Conservation (phyloP, 805 yeast genomes). For the Cyberlindnera meyerae region DNA sequence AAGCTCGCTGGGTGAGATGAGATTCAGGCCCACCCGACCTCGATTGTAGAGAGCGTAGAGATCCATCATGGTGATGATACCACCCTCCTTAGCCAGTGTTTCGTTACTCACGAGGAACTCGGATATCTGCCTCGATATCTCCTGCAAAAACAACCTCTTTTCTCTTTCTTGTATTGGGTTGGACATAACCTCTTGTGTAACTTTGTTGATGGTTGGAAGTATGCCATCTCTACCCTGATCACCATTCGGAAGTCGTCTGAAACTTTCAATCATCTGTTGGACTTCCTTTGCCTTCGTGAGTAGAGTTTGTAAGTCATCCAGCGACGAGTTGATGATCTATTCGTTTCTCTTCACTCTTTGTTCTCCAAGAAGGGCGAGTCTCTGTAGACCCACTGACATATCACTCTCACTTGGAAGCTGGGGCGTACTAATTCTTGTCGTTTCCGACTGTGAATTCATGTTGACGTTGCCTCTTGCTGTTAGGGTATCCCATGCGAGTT, state of each 20-base stretch:
- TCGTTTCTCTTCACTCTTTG: constrained; percentile 54
- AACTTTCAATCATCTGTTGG: constrained; percentile 43
- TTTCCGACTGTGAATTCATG: constrained; percentile 11
- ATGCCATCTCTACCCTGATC: constrained; percentile 9
- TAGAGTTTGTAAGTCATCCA: constrained; percentile 70
- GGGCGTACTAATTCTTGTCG: too few species aligned
- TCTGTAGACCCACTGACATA: constrained; percentile 61
- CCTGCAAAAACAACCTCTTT: constrained; percentile 48
- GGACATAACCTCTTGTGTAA: constrained; percentile 12
- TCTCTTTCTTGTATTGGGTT: constrained; percentile 25
- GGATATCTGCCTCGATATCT: constrained; percentile 72
- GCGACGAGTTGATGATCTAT: constrained; percentile 56
- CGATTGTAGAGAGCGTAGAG: constrained; percentile 60
- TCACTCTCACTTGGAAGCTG: constrained; percentile 11
- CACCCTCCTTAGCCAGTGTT: constrained; percentile 47
- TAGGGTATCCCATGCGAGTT: constrained; percentile 43
- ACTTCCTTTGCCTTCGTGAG: constrained; percentile 78
- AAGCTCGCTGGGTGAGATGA: constrained; percentile 68
- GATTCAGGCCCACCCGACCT: constrained; percentile 57
- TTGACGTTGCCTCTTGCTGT: constrained; percentile 31
- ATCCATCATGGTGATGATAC: constrained; percentile 57
- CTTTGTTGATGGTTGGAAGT: constrained; percentile 15
- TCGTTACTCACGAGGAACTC: constrained; percentile 54
- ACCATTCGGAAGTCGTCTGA: constrained; percentile 30
- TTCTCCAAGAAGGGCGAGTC: constrained; percentile 56